Conservation (phyloP, 2,329 filamentous ascomycete species). For the Cytospora piceicola region DNA sequence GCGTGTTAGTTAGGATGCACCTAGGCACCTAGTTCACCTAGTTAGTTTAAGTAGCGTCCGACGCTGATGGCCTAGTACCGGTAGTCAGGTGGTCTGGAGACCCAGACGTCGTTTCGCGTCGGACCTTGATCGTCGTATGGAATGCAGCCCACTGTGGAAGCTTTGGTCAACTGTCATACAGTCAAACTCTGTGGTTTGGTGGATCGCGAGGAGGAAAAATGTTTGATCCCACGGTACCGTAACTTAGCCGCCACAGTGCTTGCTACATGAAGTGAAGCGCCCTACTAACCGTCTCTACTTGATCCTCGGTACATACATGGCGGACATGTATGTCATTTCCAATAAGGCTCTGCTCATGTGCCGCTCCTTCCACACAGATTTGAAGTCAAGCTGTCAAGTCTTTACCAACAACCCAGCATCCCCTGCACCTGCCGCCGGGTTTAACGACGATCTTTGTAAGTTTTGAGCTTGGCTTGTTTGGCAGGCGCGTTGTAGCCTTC, state of each 20-base stretch:
- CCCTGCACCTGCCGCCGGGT: background rate
- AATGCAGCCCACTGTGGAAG: background rate
- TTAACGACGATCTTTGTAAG: slow-evolving; percentile 3
- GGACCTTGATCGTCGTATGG: background rate
- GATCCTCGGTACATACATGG: background rate
- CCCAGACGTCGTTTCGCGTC: background rate
- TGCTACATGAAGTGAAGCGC: background rate
- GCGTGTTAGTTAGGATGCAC: too few species aligned
- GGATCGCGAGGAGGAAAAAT: background rate
- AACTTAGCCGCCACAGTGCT: background rate
- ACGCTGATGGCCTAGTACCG: background rate
- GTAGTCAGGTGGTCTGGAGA: too few species aligned
- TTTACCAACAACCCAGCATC: background rate
- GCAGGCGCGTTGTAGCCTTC: slow-evolving; percentile 6
- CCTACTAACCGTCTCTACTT: background rate
- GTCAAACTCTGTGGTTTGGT: background rate
- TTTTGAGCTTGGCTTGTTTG: slow-evolving; percentile 20
- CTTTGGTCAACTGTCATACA: background rate
- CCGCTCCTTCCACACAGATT: background rate
- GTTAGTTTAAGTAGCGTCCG: background rate
- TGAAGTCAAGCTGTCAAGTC: background rate
- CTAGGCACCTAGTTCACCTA: too few species aligned
- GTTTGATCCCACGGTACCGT: background rate
- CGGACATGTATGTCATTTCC: background rate
- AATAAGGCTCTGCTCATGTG: background rate